Conservation (phyloP, 768 basidiomycete genomes). For the Sutorius australiensis region DNA sequence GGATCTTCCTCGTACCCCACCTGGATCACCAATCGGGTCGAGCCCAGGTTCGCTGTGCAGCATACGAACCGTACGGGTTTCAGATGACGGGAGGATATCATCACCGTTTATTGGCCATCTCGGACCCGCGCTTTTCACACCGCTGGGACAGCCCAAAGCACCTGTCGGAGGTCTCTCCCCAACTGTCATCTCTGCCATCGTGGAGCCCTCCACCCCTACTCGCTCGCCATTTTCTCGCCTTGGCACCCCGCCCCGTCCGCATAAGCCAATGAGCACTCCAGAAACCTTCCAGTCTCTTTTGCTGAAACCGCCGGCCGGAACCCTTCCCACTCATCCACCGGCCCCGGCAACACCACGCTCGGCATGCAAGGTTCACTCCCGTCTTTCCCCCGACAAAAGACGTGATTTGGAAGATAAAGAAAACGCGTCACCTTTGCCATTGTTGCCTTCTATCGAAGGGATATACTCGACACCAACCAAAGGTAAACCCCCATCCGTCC, state of each 20-base stretch:
- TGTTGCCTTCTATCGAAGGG: conserved; percentile 43
- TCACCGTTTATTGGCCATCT: conserved; percentile 27
- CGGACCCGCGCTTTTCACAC: conserved; percentile 27
- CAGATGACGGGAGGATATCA: not conserved
- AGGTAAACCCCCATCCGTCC: conserved; percentile 19
- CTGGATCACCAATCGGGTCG: conserved; percentile 3
- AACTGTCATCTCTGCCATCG: not conserved
- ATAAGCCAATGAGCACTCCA: conserved; percentile 32
- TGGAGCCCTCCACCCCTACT: conserved; percentile 30
- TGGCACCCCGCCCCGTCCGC: conserved; percentile 37
- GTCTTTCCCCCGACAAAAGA: conserved; percentile 38
- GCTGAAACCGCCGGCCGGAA: conserved; percentile 24
- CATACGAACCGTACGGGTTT: not conserved
- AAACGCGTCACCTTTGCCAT: conserved; percentile 45
- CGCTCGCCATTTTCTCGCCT: conserved; percentile 18
- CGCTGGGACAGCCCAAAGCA: not conserved
- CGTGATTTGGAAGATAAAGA: conserved; percentile 51
- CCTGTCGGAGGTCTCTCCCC: conserved; percentile 4
- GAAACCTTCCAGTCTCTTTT: conserved; percentile 31
- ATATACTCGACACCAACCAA: conserved; percentile 36
- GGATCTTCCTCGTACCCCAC: conserved; percentile 5
- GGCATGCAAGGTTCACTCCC: conserved; percentile 11
- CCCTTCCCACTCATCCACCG: conserved; percentile 23
- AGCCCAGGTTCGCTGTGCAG: conserved; percentile 3
- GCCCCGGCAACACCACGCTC: conserved; percentile 35